Base-by-base conservation (phyloP, 805 yeast species). In the Lipomyces kockii region DNA sequence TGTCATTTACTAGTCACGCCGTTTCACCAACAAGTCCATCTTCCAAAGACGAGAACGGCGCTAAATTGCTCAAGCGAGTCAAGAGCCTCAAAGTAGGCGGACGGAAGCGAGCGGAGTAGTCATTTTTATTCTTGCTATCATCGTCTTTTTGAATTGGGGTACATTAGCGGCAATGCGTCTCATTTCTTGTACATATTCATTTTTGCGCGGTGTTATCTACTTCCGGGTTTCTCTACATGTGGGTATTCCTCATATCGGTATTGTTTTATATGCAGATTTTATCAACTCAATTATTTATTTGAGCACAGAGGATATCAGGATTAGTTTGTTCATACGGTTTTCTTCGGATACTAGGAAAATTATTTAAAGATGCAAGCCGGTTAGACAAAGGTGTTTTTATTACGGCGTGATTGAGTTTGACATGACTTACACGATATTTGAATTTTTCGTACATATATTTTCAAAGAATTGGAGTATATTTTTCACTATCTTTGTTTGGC, bases 81-180 rank as follows among this genome's bases (percentile, higher is more conserved):
- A 91, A 90, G 80, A 91, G 97, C 81, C 84, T 93, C 80, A 91
- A 91, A 78, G 97, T 91, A 54, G 87, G 90, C 8, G 79, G 34
- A 5, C 55, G 55, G 55, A 52, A 52, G 34, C 55, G 55, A 29
- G 34, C 34, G 3, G 55, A 52, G 17, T 52, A 52, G 34, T 20
- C 27, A 9, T 5, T 49, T 49, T 22, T 49, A 8, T 20, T 14
- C 1, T 22, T 25, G n/a, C 34, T 52, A 49, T 22, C 7, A 27
- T 22, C 2, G 53, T n/a, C 32, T 29, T 37, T n/a, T 43, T 3
- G 27, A 25, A 5, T 43, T 7, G 49, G 22, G 8, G 49, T n/a
- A 43, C 49, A 6, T 12, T 17, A 43, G 22, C 20, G 49, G 49
- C 20, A 43, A 43, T 14, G 9, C 2, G 20, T 5, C 25, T 43